These are phyloP conservation scores for Dioszegia hungarica DNA, from an alignment of 768 basidiomycete species.

Conservation along the genomic window DNA sequence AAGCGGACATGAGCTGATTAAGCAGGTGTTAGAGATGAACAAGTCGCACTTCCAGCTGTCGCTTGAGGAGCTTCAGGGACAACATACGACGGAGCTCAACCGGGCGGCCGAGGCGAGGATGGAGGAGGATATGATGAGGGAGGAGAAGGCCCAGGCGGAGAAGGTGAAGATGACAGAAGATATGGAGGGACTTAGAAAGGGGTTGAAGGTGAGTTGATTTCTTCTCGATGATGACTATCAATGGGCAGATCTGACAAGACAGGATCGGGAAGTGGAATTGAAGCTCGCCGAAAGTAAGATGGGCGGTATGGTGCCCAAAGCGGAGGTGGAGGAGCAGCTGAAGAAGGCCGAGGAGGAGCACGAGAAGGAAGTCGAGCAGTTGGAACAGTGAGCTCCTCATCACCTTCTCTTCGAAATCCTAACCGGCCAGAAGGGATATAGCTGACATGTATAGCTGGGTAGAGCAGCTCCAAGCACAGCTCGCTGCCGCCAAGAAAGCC, in stretches of 20 bases:
- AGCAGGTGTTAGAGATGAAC: constrained; percentile 37
- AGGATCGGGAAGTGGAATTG: not conserved
- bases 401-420: not conserved
- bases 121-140: constrained; percentile 5
- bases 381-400: not conserved
- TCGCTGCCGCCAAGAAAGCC: not conserved
- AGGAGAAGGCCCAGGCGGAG: not conserved
- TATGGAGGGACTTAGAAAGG: constrained; percentile 4
- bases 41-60: constrained; percentile 29
- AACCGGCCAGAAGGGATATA: not conserved
- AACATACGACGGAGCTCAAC: constrained; percentile 12
- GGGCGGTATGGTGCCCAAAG: not conserved
- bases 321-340: not conserved
- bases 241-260: not conserved
- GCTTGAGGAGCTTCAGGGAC: constrained; percentile 17
- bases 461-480: not conserved
- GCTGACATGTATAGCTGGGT: not conserved
- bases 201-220: constrained; percentile 20
- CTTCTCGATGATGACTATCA: not conserved
- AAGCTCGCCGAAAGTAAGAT: not conserved
- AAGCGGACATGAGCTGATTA: not conserved
- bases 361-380: not conserved
- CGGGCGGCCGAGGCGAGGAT: not conserved
- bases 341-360: not conserved
- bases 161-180: constrained; percentile 1